Conservation (phyloP, 768 basidiomycete species). For the Pisolithus sp. region DNA sequence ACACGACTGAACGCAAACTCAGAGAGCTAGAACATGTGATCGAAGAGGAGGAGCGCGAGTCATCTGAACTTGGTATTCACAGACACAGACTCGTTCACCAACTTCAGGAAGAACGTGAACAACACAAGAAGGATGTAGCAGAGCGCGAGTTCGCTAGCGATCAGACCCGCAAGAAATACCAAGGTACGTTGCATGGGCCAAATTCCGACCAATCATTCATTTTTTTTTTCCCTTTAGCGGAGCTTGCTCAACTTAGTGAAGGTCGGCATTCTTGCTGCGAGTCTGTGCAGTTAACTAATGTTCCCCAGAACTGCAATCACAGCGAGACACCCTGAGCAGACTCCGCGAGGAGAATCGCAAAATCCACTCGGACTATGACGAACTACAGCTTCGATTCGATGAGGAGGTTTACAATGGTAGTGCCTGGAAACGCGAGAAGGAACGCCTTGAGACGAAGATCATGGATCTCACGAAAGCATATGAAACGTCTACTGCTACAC, state of each 20-base stretch:
- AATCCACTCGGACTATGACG: constrained; percentile 68
- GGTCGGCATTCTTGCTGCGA: constrained; percentile 34
- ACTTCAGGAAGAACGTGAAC: constrained; percentile 71
- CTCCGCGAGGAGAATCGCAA: constrained; percentile 78
- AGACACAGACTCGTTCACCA: constrained; percentile 67
- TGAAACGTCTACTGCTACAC: constrained; percentile 62
- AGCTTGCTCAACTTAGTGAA: constrained; percentile 75
- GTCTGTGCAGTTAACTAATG: constrained; percentile 4
- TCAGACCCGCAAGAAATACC: constrained; percentile 83
- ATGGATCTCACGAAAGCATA: constrained; percentile 67
- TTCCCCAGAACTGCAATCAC: constrained; percentile 62
- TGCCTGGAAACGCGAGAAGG: constrained; percentile 85
- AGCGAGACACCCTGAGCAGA: constrained; percentile 68
- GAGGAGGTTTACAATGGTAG: constrained; percentile 73
- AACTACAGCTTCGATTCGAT: constrained; percentile 67
- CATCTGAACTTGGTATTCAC: constrained; percentile 56
- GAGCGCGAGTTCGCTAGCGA: constrained; percentile 74
- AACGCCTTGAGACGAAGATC: constrained; percentile 81
- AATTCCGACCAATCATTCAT: constrained; percentile 5
- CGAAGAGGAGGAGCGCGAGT: constrained; percentile 62
- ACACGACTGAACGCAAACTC: constrained; percentile 44
- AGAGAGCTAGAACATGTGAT: constrained; percentile 57
- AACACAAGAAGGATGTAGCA: constrained; percentile 72
- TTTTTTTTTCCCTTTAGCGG: constrained; percentile 37
- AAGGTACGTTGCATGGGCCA: constrained; percentile 40